These are phyloP conservation scores for Neonectria hederae DNA, from an alignment of 2,329 filamentous ascomycete genomes.

Conservation along the genomic window DNA sequence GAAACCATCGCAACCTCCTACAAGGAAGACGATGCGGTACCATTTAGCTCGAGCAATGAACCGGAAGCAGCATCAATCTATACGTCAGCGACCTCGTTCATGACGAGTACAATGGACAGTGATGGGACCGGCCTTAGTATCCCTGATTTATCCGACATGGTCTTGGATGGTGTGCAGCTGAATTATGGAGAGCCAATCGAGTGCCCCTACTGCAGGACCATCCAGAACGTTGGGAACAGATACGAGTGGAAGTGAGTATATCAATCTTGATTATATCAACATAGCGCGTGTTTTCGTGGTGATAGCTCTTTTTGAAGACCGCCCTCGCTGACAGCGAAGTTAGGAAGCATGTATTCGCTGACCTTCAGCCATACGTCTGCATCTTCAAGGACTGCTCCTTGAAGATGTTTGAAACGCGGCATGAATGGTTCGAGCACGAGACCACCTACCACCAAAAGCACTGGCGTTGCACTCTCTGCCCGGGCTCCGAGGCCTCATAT, in stretches of 20 bases:
- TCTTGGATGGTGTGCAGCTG: constrained; percentile 8
- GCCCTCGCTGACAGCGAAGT: too few species aligned
- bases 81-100: constrained; percentile 14
- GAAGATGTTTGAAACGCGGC: constrained; percentile 1
- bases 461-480: constrained; percentile 1
- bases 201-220: constrained; percentile 18
- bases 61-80: background rate
- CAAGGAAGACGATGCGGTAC: background rate
- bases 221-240: constrained; percentile 3
- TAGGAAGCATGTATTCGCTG: constrained; percentile 14
- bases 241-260: constrained; percentile 15
- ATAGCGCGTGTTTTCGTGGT: background rate
- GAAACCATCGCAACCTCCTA: constrained; percentile 13
- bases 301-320: too few species aligned
- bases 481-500: background rate
- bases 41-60: background rate
- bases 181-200: constrained; percentile 8
- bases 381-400: constrained; percentile 10
- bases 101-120: background rate
- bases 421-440: constrained; percentile 16
- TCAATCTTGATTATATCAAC: constrained; percentile 1
- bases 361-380: constrained; percentile 18
- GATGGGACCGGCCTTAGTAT: constrained; percentile 2
- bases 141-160: constrained; percentile 7
- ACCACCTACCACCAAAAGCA: background rate